A percentile compares a stretch with the other conserved stretches of the same genome.
Evolutionary conservation across 2,329 filamentous ascomycete species (phyloP).

Genomic region (Coniochaeta sp.): DNA sequence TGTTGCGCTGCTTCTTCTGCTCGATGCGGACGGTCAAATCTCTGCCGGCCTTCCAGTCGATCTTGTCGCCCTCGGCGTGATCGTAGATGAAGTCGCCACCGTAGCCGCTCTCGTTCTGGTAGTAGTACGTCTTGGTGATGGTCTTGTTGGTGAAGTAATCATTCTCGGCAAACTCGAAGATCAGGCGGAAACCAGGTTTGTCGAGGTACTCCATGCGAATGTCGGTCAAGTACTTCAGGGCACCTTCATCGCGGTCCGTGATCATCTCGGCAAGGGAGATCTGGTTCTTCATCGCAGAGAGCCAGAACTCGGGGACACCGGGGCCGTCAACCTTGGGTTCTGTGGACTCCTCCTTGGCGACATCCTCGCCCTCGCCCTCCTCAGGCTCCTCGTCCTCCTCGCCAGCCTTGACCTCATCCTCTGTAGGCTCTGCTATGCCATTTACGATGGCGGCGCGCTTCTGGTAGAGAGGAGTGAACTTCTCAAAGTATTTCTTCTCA

Average conservation of each 20-base stretch:
- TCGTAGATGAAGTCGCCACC: slow-evolving; percentile 99
- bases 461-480: slow-evolving; percentile 95
- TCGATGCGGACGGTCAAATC: slow-evolving; percentile 92
- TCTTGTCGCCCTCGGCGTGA: slow-evolving; percentile 95
- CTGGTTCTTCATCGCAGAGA: slow-evolving; percentile 99
- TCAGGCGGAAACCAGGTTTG: slow-evolving; percentile 93
- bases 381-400: slow-evolving; percentile 70
- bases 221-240: slow-evolving; percentile 82
- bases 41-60: slow-evolving; percentile 90
- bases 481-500: slow-evolving; percentile 99
- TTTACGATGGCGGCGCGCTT: slow-evolving; percentile 92
- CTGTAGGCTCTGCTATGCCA: slow-evolving; percentile 75
- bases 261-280: slow-evolving; percentile 96
- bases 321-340: slow-evolving; percentile 38
- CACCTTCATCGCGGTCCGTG: slow-evolving; percentile 92
- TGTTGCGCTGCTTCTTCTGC: slow-evolving; percentile 99
- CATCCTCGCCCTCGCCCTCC: slow-evolving; percentile 46
- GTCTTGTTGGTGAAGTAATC: slow-evolving; percentile 97
- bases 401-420: slow-evolving; percentile 79
- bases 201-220: slow-evolving; percentile 99
- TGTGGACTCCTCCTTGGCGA: slow-evolving; percentile 47
- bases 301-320: slow-evolving; percentile 98
- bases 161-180: slow-evolving; percentile 95
- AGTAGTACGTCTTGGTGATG: slow-evolving; percentile 97
- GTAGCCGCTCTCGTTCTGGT: slow-evolving; percentile 97